Percentiles rank a stretch among this genome's conserved stretches.
phyloP scores from a whole-genome alignment of 2,329 filamentous ascomycete genomes.

The Phialocephala subalpina region DNA sequence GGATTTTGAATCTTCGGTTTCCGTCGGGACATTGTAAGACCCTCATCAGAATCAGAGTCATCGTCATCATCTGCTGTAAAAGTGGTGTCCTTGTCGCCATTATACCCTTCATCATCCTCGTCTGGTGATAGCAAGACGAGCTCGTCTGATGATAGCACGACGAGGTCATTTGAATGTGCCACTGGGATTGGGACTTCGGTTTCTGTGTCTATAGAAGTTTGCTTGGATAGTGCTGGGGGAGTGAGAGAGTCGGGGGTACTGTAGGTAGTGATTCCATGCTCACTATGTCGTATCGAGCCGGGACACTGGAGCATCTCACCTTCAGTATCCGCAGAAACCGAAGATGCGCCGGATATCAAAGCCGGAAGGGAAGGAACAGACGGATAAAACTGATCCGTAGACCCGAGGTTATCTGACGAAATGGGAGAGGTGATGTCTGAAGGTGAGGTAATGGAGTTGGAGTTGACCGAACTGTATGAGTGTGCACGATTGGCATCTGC shows the following conservation, averaged over 20 bases:
- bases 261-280: slow-evolving; percentile 31
- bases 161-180: slow-evolving; percentile 23
- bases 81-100: slow-evolving; percentile 38
- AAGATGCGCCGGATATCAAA: slow-evolving; percentile 69
- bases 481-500: slow-evolving; percentile 36
- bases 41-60: slow-evolving; percentile 44
- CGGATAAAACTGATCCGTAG: slow-evolving; percentile 50
- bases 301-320: slow-evolving; percentile 64
- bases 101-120: slow-evolving; percentile 41
- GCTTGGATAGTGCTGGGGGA: slow-evolving; percentile 38
- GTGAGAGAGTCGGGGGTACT: slow-evolving; percentile 41
- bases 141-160: slow-evolving; percentile 28
- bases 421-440: slow-evolving; percentile 41
- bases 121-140: slow-evolving; percentile 31
- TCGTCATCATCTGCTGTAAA: slow-evolving; percentile 37
- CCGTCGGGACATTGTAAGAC: slow-evolving; percentile 40
- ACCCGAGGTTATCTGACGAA: slow-evolving; percentile 58
- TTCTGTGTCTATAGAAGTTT: slow-evolving; percentile 30
- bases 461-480: slow-evolving; percentile 43
- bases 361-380: slow-evolving; percentile 71
- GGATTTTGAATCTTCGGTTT: slow-evolving; percentile 55
- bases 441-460: slow-evolving; percentile 43
- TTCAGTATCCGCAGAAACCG: slow-evolving; percentile 68
- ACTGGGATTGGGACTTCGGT: slow-evolving; percentile 16
- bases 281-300: slow-evolving; percentile 54